Base-by-base conservation (phyloP, 805 yeast genomes). In the Lachancea meyersii region DNA sequence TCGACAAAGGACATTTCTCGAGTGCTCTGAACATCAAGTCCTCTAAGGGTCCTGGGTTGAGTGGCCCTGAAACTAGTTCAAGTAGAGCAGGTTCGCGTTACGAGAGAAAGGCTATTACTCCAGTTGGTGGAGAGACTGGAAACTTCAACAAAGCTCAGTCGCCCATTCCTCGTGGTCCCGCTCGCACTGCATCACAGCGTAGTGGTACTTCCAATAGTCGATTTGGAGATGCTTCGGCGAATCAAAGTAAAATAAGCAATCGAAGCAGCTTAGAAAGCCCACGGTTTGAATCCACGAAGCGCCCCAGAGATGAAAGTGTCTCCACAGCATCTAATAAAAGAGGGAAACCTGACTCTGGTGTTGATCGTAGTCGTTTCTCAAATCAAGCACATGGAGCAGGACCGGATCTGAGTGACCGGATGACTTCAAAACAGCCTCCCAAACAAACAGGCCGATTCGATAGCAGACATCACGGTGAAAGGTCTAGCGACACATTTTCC, bases 111-210 rank as follows among this genome's bases (percentile, higher is more conserved):
- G 8, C 43, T 5, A 20, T 19, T 13, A 18, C 23, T n/a, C 19
- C 35, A 28, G 22, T 11, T 14, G 16, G 9, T 11, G 21, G n/a
- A n/a, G 41, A 21, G 6, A 31, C n/a, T 5, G 30, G 28, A 11
- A 10, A 16, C 11, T 18, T 4, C 5, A 36, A 28, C 17, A 38
- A 26, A 34, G 38, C 38, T 23, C 18, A 33, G 8, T 40, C 43
- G 11, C 43, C 38, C 3, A 34, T 34, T 13, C 43, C 38, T 2
- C 37, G 38, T 6, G 43, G 38, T 6, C 38, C 38, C 8, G 28
- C 43, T 11, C 37, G 38, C 9, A 5, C 35, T 8, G 11, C 26
- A 2, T 8, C 9, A n/a, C 22, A 16, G 11, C 14, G 31, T 5
- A 18, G 19, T n/a, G 14, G 33, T 37, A 14, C 14, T 20, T 5